These are phyloP conservation scores for Acanthamoeba healyi DNA, from an alignment of 208 protist genomes.

Conservation along the genomic window DNA sequence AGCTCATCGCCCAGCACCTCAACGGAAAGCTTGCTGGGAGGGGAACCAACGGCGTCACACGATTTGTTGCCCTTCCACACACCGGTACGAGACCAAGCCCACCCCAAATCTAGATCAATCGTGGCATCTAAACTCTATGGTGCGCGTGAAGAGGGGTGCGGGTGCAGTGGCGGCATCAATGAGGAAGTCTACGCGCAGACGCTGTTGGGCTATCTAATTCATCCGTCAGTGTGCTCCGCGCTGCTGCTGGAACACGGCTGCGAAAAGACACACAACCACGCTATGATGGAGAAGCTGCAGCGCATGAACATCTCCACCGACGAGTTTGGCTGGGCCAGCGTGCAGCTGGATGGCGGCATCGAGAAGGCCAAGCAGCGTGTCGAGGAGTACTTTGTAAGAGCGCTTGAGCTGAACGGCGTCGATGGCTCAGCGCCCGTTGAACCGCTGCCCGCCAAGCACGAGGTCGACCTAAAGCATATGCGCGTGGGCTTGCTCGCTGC, in stretches of 20 bases:
- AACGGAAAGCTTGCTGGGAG: neutral
- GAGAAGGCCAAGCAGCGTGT: constrained; percentile 16
- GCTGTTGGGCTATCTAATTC: constrained; percentile 73
- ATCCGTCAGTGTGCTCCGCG: constrained; percentile 61
- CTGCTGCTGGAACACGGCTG: constrained; percentile 84
- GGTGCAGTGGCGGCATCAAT: constrained; percentile 55
- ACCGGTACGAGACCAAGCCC: too few relatives aligned
- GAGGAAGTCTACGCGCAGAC: constrained; percentile 28
- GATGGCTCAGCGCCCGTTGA: neutral
- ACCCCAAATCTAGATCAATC: too few relatives aligned
- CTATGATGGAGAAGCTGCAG: constrained; percentile 39
- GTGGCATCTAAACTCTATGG: neutral
- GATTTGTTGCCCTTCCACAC: constrained; percentile 75
- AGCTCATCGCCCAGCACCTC: constrained; percentile 2
- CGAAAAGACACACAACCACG: constrained; percentile 84
- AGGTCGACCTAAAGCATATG: neutral
- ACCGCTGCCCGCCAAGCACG: neutral
- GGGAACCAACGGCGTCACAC: neutral
- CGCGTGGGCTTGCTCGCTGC: neutral
- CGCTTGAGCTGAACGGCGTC: neutral
- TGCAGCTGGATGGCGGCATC: constrained; percentile 53
- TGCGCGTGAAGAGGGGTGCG: constrained; percentile 54
- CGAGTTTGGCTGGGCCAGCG: constrained; percentile 22
- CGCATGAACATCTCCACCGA: neutral
- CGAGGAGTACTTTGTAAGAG: constrained; percentile 14